Evolutionary conservation across 129 eudicot genomes (phyloP).

Genomic region (Chrysanthemum seticuspe): DNA sequence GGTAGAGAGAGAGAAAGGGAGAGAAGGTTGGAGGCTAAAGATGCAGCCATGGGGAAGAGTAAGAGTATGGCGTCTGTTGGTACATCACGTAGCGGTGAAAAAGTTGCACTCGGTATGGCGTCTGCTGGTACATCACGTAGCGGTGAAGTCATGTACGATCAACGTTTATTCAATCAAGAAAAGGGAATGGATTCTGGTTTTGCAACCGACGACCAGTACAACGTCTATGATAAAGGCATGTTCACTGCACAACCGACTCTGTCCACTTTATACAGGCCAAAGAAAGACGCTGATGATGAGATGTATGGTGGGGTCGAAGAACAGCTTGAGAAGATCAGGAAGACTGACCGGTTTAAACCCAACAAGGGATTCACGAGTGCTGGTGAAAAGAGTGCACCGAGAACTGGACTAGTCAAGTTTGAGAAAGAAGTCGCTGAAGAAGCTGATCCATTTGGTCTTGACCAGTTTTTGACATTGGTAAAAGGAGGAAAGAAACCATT

Average conservation of each 20-base stretch:
- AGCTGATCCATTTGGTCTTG: conserved; percentile 84
- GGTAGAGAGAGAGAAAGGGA: conserved; percentile 89
- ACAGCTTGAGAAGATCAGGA: conserved; percentile 74
- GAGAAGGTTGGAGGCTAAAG: conserved; percentile 81
- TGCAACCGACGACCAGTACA: too few relatives aligned
- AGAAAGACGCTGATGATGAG: conserved; percentile 36
- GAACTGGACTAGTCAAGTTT: conserved; percentile 80
- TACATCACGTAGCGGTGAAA: conserved; percentile 69
- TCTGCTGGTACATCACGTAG: conserved; percentile 56
- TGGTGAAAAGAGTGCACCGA: conserved; percentile 50
- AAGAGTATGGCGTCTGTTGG: conserved; percentile 87
- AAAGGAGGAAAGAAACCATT: conserved; percentile 67
- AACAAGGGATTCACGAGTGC: conserved; percentile 77
- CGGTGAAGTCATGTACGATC: conserved; percentile 88
- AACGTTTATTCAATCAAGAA: conserved; percentile 69
- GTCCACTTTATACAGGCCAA: conserved; percentile 67
- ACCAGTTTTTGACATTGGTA: conserved; percentile 73
- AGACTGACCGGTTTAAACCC: conserved; percentile 79
- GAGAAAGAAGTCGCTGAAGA: conserved; percentile 64
- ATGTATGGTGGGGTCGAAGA: conserved; percentile 85
- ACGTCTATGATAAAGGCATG: too few relatives aligned
- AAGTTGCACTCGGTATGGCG: conserved; percentile 93
- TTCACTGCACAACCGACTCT: conserved; percentile 78
- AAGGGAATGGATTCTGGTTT: too few relatives aligned
- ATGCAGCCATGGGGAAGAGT: conserved; percentile 90